Evolutionary conservation across 805 yeast genomes (phyloP).

Genomic region (Kodamaea restingae): DNA sequence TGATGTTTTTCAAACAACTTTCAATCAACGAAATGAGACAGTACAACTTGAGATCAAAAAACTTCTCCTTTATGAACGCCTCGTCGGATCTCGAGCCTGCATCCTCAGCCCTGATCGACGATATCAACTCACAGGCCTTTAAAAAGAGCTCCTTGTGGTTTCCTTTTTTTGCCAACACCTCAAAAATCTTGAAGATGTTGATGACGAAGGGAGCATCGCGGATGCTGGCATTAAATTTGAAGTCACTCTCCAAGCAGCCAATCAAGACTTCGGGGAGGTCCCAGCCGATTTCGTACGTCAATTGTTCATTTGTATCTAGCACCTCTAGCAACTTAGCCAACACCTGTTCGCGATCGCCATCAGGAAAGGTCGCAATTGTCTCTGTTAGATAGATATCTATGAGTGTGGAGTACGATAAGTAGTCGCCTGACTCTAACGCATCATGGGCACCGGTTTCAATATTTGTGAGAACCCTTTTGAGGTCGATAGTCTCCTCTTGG

Average conservation of each 20-base stretch:
- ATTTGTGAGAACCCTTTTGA: constrained; percentile 25
- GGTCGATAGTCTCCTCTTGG: constrained; percentile 18
- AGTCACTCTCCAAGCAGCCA: constrained; percentile 45
- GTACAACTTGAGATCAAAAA: constrained; percentile 58
- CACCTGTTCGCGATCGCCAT: constrained; percentile 48
- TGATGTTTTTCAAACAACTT: constrained; percentile 55
- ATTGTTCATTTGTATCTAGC: constrained; percentile 40
- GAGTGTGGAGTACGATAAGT: constrained; percentile 66
- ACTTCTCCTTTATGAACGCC: constrained; percentile 17
- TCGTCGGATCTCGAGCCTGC: neutral
- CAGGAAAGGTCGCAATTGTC: constrained; percentile 37
- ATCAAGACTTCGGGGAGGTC: constrained; percentile 74
- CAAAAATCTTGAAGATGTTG: constrained; percentile 49
- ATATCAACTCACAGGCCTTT: constrained; percentile 62
- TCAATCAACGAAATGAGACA: constrained; percentile 61
- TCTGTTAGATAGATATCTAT: constrained; percentile 57
- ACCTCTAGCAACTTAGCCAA: constrained; percentile 43
- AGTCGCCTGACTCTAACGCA: constrained; percentile 51
- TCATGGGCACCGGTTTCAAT: constrained; percentile 32
- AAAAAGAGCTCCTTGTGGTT: constrained; percentile 78
- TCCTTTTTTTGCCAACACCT: constrained; percentile 61
- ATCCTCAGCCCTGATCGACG: constrained; percentile 25
- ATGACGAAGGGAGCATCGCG: constrained; percentile 39
- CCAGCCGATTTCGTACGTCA: constrained; percentile 79
- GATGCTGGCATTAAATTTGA: constrained; percentile 22